Conservation (phyloP, 495 filamentous ascomycete genomes). For the Lepraria neglecta region DNA sequence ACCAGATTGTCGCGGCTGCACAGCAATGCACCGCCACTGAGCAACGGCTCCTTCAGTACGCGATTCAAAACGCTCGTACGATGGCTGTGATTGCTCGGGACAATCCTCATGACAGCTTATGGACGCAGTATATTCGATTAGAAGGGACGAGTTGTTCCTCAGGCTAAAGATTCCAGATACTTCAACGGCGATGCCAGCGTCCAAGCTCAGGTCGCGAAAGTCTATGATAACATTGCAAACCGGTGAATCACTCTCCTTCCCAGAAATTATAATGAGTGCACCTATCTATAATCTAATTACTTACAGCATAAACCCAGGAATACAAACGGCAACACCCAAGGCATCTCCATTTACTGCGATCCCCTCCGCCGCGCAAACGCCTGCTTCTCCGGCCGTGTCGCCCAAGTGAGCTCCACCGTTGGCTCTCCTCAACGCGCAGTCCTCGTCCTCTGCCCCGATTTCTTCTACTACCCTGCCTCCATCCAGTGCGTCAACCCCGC, state of each 20-base stretch:
- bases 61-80: too few relatives aligned
- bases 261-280: not conserved
- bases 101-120: not conserved
- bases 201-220: not conserved
- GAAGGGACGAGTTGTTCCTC: not conserved
- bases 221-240: not conserved
- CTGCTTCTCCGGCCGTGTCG: too few relatives aligned
- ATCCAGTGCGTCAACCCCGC: constrained; percentile 2
- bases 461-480: constrained; percentile 8
- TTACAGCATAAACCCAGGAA: too few relatives aligned
- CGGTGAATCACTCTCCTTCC: not conserved
- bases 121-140: not conserved
- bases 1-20: too few relatives aligned
- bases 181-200: not conserved
- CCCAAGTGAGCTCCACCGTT: too few relatives aligned
- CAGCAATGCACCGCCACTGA: too few relatives aligned
- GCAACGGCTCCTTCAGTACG: too few relatives aligned
- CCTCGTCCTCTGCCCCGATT: not conserved
- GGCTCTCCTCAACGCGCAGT: not conserved
- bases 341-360: not conserved
- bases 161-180: too few relatives aligned
- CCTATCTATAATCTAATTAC: too few relatives aligned
- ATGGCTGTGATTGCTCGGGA: too few relatives aligned
- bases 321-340: too few relatives aligned
- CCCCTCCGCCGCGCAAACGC: too few relatives aligned